These are phyloP conservation scores for Hericium alpestre DNA, from an alignment of 768 basidiomycete species.

Conservation along the genomic window DNA sequence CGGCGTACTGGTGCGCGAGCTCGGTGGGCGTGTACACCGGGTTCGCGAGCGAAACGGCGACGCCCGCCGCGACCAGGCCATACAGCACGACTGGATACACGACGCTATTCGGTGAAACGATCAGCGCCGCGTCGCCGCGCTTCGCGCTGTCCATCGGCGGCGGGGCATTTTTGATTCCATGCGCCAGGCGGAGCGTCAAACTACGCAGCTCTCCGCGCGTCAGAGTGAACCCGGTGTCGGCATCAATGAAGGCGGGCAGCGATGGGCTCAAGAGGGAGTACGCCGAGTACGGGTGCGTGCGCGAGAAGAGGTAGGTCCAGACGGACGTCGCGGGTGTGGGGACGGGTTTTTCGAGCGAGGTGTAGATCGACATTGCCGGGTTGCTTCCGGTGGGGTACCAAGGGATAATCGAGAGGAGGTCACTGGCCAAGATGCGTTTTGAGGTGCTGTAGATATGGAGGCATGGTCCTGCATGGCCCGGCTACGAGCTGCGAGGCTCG, in stretches of 20 bases:
- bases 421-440: too few relatives aligned
- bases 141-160: slow-evolving; percentile 14
- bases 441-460: too few relatives aligned
- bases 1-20: slow-evolving; percentile 58
- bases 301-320: slow-evolving; percentile 8
- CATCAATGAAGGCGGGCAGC: slow-evolving; percentile 55
- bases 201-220: slow-evolving; percentile 44
- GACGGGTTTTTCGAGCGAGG: background rate
- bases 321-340: background rate
- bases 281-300: slow-evolving; percentile 1
- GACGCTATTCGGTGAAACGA: slow-evolving; percentile 64
- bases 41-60: slow-evolving; percentile 65
- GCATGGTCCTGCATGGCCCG: too few relatives aligned
- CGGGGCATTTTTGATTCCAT: slow-evolving; percentile 36
- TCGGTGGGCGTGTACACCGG: slow-evolving; percentile 59
- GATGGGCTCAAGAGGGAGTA: background rate
- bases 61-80: slow-evolving; percentile 49
- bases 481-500: too few relatives aligned
- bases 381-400: too few relatives aligned
- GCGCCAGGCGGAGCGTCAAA: slow-evolving; percentile 45
- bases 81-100: slow-evolving; percentile 40
- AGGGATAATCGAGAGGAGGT: too few relatives aligned
- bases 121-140: slow-evolving; percentile 47
- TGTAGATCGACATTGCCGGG: background rate
- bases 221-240: slow-evolving; percentile 42